These are phyloP conservation scores for Tolypocladium guangdongense DNA, from an alignment of 2,329 filamentous ascomycete genomes.

Conservation along the genomic window DNA sequence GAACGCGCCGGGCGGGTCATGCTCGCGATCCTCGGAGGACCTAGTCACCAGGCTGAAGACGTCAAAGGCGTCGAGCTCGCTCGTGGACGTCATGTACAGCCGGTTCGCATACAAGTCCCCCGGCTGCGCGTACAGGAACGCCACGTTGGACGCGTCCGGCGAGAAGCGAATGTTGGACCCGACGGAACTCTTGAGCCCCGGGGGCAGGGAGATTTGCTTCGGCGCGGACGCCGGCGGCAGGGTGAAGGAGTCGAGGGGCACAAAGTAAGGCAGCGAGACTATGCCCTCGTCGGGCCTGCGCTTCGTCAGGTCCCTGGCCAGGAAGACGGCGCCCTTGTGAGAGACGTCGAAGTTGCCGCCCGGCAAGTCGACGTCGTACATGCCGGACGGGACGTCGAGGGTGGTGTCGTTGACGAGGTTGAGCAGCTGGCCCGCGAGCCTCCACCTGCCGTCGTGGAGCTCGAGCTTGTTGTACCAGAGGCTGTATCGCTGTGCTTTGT, in stretches of 20 bases:
- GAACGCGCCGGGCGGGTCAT: conserved; percentile 18
- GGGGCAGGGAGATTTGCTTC: conserved; percentile 11
- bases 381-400: conserved; percentile 20
- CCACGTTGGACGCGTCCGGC: conserved; percentile 23
- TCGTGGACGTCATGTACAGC: conserved; percentile 18
- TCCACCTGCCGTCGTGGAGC: conserved; percentile 17
- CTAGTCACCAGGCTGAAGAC: background rate
- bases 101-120: conserved; percentile 13
- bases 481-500: conserved; percentile 17
- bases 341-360: conserved; percentile 20
- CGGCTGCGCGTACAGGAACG: conserved; percentile 19
- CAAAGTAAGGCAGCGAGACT: conserved; percentile 18
- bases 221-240: conserved; percentile 10
- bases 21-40: conserved; percentile 9
- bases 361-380: conserved; percentile 13
- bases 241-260: conserved; percentile 21
- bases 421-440: conserved; percentile 15
- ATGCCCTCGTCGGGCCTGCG: conserved; percentile 3
- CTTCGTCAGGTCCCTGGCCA: conserved; percentile 11
- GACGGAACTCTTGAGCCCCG: conserved; percentile 1
- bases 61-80: conserved; percentile 5
- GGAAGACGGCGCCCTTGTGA: conserved; percentile 22
- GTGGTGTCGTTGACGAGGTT: conserved; percentile 19
- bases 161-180: conserved; percentile 21
- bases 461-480: conserved; percentile 28